phyloP scores from a whole-genome alignment of 805 yeast genomes.

The Starmerella scarabaei region DNA sequence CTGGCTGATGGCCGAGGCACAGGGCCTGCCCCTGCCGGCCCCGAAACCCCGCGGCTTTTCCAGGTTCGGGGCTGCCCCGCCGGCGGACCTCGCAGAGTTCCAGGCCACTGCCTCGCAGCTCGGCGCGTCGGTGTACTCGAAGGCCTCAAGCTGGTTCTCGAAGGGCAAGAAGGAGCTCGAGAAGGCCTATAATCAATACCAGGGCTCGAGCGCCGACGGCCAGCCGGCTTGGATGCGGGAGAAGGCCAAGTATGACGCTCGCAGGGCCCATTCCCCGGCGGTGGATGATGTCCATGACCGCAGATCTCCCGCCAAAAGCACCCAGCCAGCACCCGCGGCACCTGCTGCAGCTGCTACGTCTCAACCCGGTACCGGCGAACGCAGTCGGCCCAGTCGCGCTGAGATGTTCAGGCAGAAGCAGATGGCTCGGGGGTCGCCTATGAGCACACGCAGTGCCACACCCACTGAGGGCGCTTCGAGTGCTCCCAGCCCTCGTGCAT shows the following conservation, averaged over 20 bases:
- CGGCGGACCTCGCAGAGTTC: slow-evolving; percentile 10
- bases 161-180: slow-evolving; percentile 49
- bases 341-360: no score
- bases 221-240: slow-evolving; percentile 68
- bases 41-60: slow-evolving; percentile 13
- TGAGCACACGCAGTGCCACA: not conserved
- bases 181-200: slow-evolving; percentile 49
- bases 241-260: slow-evolving; percentile 26
- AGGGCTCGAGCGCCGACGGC: slow-evolving; percentile 28
- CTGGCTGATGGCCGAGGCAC: slow-evolving; percentile 49
- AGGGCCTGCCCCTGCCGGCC: slow-evolving; percentile 28
- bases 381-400: slow-evolving; percentile 13
- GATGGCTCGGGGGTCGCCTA: slow-evolving; percentile 5
- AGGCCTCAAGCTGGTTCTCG: slow-evolving; percentile 46
- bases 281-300: not conserved
- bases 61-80: slow-evolving; percentile 2
- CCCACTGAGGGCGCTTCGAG: not conserved
- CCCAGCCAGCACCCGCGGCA: no score
- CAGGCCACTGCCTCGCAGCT: slow-evolving; percentile 39
- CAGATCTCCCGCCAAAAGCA: not conserved
- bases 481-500: no score
- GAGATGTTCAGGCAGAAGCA: slow-evolving; percentile 15
- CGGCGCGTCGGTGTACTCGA: slow-evolving; percentile 42
- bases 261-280: not conserved
- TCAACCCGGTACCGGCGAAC: not conserved